These are phyloP conservation scores for Alternaria angustiovoidea DNA, from an alignment of 2,329 filamentous ascomycete species.

Conservation along the genomic window DNA sequence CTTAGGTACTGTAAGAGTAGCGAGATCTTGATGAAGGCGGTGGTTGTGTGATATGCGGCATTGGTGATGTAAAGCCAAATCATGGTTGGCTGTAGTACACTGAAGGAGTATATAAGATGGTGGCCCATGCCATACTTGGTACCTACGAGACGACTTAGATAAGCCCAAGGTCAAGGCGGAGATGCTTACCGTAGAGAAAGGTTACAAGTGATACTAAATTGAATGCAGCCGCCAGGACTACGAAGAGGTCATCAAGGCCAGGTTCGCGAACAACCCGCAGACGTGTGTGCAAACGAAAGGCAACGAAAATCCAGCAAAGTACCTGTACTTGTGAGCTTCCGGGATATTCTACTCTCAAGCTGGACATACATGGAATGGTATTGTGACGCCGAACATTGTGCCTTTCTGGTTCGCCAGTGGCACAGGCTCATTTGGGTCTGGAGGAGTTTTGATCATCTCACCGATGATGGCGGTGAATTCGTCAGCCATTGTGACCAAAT, in stretches of 20 bases:
- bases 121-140: constrained; percentile 40
- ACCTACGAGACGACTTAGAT: constrained; percentile 26
- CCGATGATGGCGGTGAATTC: constrained; percentile 23
- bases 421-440: constrained; percentile 32
- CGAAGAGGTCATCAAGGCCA: constrained; percentile 48
- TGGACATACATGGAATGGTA: constrained; percentile 38
- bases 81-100: constrained; percentile 24
- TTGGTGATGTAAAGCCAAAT: constrained; percentile 37
- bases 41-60: constrained; percentile 38
- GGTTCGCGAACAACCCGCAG: constrained; percentile 36
- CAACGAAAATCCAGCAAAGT: constrained; percentile 36
- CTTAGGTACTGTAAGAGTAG: constrained; percentile 47
- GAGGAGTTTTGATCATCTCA: constrained; percentile 29
- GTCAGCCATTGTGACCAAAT: constrained; percentile 8
- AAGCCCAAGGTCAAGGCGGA: not conserved
- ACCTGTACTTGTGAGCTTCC: constrained; percentile 27
- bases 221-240: constrained; percentile 37
- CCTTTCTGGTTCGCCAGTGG: constrained; percentile 31
- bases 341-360: not conserved
- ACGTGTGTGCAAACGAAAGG: constrained; percentile 39
- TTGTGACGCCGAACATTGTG: constrained; percentile 37
- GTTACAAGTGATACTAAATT: constrained; percentile 31
- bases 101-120: constrained; percentile 34
- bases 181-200: constrained; percentile 31
- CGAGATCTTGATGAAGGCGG: constrained; percentile 45